Evolutionary conservation across 768 basidiomycete species (phyloP).

Genomic region (Candolleomyces aberdarensis): DNA sequence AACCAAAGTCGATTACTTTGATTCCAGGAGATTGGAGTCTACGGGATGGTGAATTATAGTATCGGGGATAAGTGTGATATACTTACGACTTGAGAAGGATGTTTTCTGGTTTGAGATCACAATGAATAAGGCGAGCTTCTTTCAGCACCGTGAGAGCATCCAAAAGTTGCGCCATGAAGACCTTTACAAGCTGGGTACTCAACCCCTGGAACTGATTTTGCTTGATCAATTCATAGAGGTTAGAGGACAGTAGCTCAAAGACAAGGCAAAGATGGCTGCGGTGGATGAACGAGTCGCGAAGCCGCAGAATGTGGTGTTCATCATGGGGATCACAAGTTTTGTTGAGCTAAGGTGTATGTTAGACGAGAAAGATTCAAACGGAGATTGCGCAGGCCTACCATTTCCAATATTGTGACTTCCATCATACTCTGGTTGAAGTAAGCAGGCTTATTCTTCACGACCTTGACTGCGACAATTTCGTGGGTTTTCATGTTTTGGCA

Average conservation of each 20-base stretch:
- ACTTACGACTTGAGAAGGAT: constrained; percentile 91
- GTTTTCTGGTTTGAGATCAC: constrained; percentile 98
- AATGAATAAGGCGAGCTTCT: constrained; percentile 94
- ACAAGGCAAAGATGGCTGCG: constrained; percentile 95
- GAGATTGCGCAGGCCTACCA: constrained; percentile 53
- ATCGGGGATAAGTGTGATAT: neutral
- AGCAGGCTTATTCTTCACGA: constrained; percentile 99
- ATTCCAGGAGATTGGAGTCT: constrained; percentile 91
- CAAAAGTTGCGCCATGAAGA: constrained; percentile 94
- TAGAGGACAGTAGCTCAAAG: constrained; percentile 94
- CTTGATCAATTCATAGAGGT: constrained; percentile 99
- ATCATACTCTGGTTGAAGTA: constrained; percentile 99
- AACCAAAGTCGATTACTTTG: constrained; percentile 99
- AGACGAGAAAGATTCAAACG: neutral
- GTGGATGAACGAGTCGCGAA: constrained; percentile 96
- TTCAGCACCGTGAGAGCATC: constrained; percentile 92
- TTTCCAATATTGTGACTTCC: constrained; percentile 97
- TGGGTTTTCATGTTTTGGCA: constrained; percentile 99
- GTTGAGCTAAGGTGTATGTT: constrained; percentile 65
- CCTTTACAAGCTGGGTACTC: constrained; percentile 95
- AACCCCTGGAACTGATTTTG: constrained; percentile 99
- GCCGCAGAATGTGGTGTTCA: constrained; percentile 93
- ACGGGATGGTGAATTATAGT: constrained; percentile 35
- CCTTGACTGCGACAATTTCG: constrained; percentile 98
- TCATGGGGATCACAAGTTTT: constrained; percentile 91